Evolutionary conservation across 768 basidiomycete genomes (phyloP), one percentile per base, ranked within the genome.

Genomic region (Termitomyces titanicus): DNA sequence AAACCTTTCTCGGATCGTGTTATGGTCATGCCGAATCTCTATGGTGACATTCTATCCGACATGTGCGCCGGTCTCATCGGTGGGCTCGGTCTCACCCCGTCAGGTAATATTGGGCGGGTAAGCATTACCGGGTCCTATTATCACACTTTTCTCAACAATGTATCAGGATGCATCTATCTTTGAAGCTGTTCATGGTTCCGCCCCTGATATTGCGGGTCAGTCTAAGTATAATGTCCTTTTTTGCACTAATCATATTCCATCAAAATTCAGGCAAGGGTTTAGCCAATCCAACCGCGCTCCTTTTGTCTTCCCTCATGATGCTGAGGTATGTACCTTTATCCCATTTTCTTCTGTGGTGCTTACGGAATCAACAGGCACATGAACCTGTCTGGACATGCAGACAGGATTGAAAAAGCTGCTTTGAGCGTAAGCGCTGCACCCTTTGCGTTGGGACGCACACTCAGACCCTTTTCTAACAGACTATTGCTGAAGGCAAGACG

Each of bases 11-110:
- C 92, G 35, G 94, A 97, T 75, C 88, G 94, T 47, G 96, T 99
- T 60, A 98, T 99, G 96, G 97, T 99, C 62, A 98, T 98, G 95
- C 97, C 97, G 51, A 99, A 99, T 79, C 76, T 99, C 58, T 95
- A 92, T 64, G 92, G 89, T 68, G 94, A 94, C 70, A 97, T 97
- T 67, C 76, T 97, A 60, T 97, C 94, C 46, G 95, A 99, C 71
- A 94, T 99, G 89, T 96, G 94, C 63, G 97, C 97, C 56, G 97
- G 97, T 56, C 81, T 99, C 63, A 98, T 99, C 72, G 97, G 97
- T 58, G 97, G 97, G 60, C 80, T 99, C 60, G 97, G 97, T 61
- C 80, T 98, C 62, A 98, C 96, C 0, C 96, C 96, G 29, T 98
- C 96, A 48, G 95, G 95, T 25, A 98, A 98, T 76, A 98, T 98